Base-by-base conservation (phyloP, 768 basidiomycete genomes). In the Amanita brunnescens region DNA sequence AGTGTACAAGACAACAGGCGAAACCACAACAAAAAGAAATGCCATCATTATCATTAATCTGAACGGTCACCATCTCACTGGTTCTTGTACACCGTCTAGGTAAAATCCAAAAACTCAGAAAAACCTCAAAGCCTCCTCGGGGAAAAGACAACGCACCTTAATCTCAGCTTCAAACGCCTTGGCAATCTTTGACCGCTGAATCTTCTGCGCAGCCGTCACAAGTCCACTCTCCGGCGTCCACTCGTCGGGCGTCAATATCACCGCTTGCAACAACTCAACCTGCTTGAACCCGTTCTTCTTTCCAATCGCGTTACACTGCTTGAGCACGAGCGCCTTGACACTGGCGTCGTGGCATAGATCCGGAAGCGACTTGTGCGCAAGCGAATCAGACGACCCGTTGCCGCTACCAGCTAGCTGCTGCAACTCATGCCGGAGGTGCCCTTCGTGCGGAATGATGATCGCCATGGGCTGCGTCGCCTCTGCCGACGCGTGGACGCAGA, bases 151-250 rank as follows among this genome's bases (percentile, higher is more conserved):
- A 54, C 21, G 23, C 41, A 47, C 65, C 51, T 62, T 57, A 30
- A 70, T 70, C 53, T 68, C 57, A 13, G 58, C 56, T 49, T 57
- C 65, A 55, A 70, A 70, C 32, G 61, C 49, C 58, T 65, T 65
- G 7, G 66, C 65, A 57, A 70, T 68, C 59, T 60, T 66, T 30
- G 57, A 53, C 34, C 68, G 59, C 57, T 70, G 68, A 49, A 70
- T 67, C 61, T 70, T 70, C 57, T 70, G 68, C 8, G 68, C 68
- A 47, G 68, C 68, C 2, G 92, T 94, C 42, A 93, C 81, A 34
- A 94, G 73, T 34, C 90, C 92, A 54, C 65, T 88, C 73, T 94
- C 87, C 0, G 92, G 89, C 5, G 91, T 93, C 92, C 92, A 94
- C 68, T 93, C 91, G 3, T 92, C 87, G 24, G 83, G 62, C 5